Base-by-base conservation (phyloP, 2,329 filamentous ascomycete species). In the Alternaria sp. region DNA sequence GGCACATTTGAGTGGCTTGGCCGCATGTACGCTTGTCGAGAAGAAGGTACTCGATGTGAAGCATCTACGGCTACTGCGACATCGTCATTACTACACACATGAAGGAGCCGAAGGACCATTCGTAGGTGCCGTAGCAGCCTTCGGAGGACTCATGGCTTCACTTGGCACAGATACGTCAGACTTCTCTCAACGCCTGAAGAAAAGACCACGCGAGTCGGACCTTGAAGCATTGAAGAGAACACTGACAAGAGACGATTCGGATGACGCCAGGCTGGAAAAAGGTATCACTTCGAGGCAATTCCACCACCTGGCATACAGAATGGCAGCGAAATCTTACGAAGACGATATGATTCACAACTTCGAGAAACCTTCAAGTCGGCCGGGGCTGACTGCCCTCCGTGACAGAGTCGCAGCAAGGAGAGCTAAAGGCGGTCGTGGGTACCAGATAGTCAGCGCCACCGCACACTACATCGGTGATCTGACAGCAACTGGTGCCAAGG, bases 71-170 rank as follows among this genome's bases (percentile, higher is more conserved):
- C 34, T 69, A 59, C 39, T 69, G 20, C 67, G 58, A 16, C 67
- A 69, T 24, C 64, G 63, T 53, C 61, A 67, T 34, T 69, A 66
- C 67, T 68, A 69, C 39, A 57, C 64, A 34, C 62, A 71, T 22
- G 63, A 71, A 51, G 67, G 67, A 5, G 68, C 67, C 2, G 67
- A 69, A 58, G 39, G 49, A 1, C 65, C 67, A 3, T 7, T 59
- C 0, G 49, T 62, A 4, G 68, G 67, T 32, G 53, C 44, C 0
- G 28, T 65, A 36, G 68, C 65, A 39, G 67, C 65, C 9, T 57
- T 64, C 0, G 51, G 59, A 30, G 64, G 62, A 1, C 56, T 67
- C 7, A 47, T 68, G 30, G 30, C 62, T 2, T 42, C 44, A 3
- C 9, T 71, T 3, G 51, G 53, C 2, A 69, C 59, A 3, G 57